Base-by-base conservation (phyloP, 2,329 filamentous ascomycete genomes). In the Blastomyces emzantsi region DNA sequence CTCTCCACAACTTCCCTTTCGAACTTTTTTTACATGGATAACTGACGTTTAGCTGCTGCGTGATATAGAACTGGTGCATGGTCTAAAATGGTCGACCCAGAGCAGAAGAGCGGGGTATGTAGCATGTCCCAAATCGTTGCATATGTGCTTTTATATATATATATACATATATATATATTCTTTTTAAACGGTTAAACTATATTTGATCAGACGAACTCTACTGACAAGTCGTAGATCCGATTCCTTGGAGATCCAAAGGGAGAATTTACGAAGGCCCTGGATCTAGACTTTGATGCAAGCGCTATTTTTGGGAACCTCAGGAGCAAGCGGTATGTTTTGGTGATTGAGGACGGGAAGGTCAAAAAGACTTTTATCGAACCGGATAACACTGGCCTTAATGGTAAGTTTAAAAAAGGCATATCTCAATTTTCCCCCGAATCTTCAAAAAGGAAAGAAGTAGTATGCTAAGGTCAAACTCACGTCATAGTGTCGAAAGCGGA, bases 281-380 rank as follows among this genome's bases (percentile, higher is more conserved):
- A 96, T 65, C 83, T 97, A 54, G 83, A 84, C 67, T 97, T 96
- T 72, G 91, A 96, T 67, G 88, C 84, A 61, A 81, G 84, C 15
- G 81, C 88, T 62, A 85, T 96, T 74, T 94, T 97, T 71, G 93
- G 93, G 54, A 87, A 88, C 70, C 80, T 85, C 70, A 86, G 93
- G 67, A 89, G 89, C 78, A 96, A 96, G 85, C 85, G 93, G 60
- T 97, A 96, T 73, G 91, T 90, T 25, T 81, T 96, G 62, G 83
- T 92, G 61, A 80, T 95, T 61, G 87, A 96, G 79, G 80, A 95
- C 70, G 92, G 93, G 69, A 91, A 90, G 78, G 89, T 97, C 70
- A 88, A 88, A 78, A 85, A 87, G 71, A 83, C 88, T 25, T 86
- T 91, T 70, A 85, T 96, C 61, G 93, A 97, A 82, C 88, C 91